Evolutionary conservation across 306 rosid species (phyloP).

Genomic region (Quercus aquifolioides): DNA sequence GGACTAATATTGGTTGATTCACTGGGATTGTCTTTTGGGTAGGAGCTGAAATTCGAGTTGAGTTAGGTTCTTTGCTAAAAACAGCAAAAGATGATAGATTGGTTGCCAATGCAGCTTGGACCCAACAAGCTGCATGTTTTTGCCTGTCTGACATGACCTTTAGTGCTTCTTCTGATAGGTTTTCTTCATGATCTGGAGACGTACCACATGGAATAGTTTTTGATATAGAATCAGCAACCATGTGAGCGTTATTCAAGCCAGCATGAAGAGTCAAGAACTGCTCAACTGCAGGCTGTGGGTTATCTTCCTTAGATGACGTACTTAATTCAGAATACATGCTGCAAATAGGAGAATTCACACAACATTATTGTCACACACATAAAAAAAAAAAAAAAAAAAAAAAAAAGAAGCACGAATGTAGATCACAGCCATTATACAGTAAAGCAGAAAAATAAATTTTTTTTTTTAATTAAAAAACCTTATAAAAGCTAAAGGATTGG

Average conservation of each 20-base stretch:
- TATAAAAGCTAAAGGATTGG: neutral
- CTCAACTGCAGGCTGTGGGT: slow-evolving; percentile 77
- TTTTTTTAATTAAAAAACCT: too few relatives aligned
- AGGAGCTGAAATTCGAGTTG: slow-evolving; percentile 37
- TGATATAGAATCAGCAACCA: slow-evolving; percentile 58
- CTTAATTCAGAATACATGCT: slow-evolving; percentile 74
- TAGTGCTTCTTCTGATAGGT: slow-evolving; percentile 53
- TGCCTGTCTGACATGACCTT: slow-evolving; percentile 54
- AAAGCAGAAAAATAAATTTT: neutral
- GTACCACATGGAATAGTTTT: slow-evolving; percentile 46
- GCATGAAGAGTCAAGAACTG: slow-evolving; percentile 76
- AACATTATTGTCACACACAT: slow-evolving; percentile 3
- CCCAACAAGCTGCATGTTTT: slow-evolving; percentile 77
- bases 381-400: too few relatives aligned
- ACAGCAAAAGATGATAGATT: slow-evolving; percentile 72
- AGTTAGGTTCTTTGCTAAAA: slow-evolving; percentile 46
- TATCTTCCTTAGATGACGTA: slow-evolving; percentile 66
- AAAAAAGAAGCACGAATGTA: neutral
- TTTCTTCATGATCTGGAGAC: slow-evolving; percentile 58
- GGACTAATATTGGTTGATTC: slow-evolving; percentile 57
- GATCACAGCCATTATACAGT: neutral
- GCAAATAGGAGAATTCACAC: slow-evolving; percentile 21
- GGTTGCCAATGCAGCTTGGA: slow-evolving; percentile 81
- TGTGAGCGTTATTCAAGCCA: slow-evolving; percentile 47
- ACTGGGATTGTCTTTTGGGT: slow-evolving; percentile 46